These are phyloP conservation scores for Geotrichum phurueaensis DNA, from an alignment of 1,139 yeast species.

Conservation along the genomic window DNA sequence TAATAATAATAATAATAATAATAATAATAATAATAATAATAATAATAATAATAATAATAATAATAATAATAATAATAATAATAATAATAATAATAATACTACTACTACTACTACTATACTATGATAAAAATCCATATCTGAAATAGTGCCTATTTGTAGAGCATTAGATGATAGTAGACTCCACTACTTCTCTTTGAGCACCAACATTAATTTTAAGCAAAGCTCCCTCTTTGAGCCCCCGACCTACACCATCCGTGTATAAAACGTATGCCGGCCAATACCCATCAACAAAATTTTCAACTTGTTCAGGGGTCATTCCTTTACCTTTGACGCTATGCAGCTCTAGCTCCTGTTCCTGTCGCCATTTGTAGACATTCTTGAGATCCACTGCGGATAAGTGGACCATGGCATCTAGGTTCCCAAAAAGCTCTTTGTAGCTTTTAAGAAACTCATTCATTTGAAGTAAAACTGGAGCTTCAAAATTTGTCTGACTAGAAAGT, in stretches of 20 bases:
- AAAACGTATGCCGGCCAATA: slow-evolving; percentile 82
- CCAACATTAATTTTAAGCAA: slow-evolving; percentile 1
- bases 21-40: too few species aligned
- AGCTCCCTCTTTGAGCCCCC: background rate
- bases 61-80: too few species aligned
- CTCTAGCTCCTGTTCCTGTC: slow-evolving; percentile 76
- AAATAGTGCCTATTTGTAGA: background rate
- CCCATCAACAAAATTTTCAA: slow-evolving; percentile 61
- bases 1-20: too few species aligned
- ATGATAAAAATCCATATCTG: background rate
- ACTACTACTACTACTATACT: too few species aligned
- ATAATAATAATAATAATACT: too few species aligned
- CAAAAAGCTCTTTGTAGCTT: slow-evolving; percentile 54
- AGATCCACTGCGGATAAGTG: slow-evolving; percentile 55
- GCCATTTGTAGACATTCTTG: slow-evolving; percentile 69
- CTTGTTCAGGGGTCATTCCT: slow-evolving; percentile 78
- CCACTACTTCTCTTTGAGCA: background rate
- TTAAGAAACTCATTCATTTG: slow-evolving; percentile 48
- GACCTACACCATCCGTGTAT: slow-evolving; percentile 47
- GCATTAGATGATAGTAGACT: background rate
- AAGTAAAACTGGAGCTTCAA: slow-evolving; percentile 33
- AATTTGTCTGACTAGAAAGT: slow-evolving; percentile 15
- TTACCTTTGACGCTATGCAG: slow-evolving; percentile 49
- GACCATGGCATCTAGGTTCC: slow-evolving; percentile 53
- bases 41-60: too few species aligned